Evolutionary conservation across 192 early-diverging fungal genomes (phyloP).

Genomic region (Coemansia guatemalensis): DNA sequence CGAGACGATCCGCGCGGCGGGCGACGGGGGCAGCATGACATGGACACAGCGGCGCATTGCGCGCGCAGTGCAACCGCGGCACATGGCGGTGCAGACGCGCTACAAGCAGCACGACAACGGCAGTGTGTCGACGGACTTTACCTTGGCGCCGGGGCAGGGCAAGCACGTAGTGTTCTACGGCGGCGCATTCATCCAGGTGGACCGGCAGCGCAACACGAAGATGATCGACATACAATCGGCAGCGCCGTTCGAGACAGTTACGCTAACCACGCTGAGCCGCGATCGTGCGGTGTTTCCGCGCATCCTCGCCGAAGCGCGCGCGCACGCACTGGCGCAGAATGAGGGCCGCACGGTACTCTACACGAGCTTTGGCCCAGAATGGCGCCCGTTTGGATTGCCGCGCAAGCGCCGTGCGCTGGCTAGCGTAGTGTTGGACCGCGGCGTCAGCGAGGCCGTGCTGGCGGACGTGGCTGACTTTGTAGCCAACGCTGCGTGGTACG

Average conservation of each 20-base stretch:
- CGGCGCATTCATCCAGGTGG: constrained; percentile 80
- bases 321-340: constrained; percentile 79
- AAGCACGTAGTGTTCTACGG: constrained; percentile 82
- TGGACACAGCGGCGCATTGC: constrained; percentile 59
- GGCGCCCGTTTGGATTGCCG: constrained; percentile 95
- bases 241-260: constrained; percentile 92
- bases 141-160: constrained; percentile 90
- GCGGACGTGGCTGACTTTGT: constrained; percentile 74
- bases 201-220: constrained; percentile 78
- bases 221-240: constrained; percentile 93
- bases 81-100: constrained; percentile 84
- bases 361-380: constrained; percentile 93
- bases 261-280: constrained; percentile 81
- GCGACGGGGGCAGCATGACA: constrained; percentile 10
- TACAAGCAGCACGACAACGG: constrained; percentile 92
- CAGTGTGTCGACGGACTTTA: constrained; percentile 76
- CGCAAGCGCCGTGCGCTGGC: constrained; percentile 70
- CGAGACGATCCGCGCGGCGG: constrained; percentile 24
- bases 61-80: constrained; percentile 57
- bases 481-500: constrained; percentile 79
- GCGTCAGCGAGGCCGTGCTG: constrained; percentile 65
- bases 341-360: constrained; percentile 96
- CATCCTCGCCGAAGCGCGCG: constrained; percentile 80
- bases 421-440: constrained; percentile 73
- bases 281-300: constrained; percentile 75